These are phyloP conservation scores for Funneliformis geosporum DNA, from an alignment of 192 early-diverging fungal genomes.

Conservation along the genomic window DNA sequence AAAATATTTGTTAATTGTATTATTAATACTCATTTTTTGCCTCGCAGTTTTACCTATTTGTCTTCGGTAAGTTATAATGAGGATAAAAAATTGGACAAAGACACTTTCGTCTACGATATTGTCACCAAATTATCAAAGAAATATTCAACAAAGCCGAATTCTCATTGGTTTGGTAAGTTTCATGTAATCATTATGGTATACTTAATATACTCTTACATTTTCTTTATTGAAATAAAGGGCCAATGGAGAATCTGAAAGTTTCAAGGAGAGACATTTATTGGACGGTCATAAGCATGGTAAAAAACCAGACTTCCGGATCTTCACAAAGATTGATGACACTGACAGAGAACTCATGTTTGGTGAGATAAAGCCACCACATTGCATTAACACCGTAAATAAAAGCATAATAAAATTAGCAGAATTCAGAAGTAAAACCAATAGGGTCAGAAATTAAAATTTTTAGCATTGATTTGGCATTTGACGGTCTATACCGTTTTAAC, in stretches of 20 bases:
- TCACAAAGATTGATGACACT: conserved; percentile 4
- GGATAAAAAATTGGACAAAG: conserved; percentile 21
- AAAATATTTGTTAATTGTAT: conserved; percentile 18
- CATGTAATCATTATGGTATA: no score
- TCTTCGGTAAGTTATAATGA: conserved; percentile 21
- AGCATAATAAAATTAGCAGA: conserved; percentile 15
- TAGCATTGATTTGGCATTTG: neutral
- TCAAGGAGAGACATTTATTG: conserved; percentile 12
- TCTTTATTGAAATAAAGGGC: conserved; percentile 16
- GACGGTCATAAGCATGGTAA: conserved; percentile 11
- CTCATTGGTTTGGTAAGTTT: conserved; percentile 22
- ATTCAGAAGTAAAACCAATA: conserved; percentile 3
- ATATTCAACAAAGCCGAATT: conserved; percentile 13
- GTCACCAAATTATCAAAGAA: conserved; percentile 16
- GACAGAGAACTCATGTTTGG: conserved; percentile 12
- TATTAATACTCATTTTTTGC: conserved; percentile 9
- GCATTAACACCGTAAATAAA: neutral
- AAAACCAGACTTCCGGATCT: conserved; percentile 11
- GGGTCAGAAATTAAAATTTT: neutral
- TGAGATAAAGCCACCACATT: conserved; percentile 12
- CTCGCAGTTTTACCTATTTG: conserved; percentile 20
- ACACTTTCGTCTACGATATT: conserved; percentile 11
- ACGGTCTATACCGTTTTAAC: neutral
- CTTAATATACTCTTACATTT: neutral
- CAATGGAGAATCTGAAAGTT: conserved; percentile 26